Conservation (phyloP, 768 basidiomycete species). For the Trametes maxima region DNA sequence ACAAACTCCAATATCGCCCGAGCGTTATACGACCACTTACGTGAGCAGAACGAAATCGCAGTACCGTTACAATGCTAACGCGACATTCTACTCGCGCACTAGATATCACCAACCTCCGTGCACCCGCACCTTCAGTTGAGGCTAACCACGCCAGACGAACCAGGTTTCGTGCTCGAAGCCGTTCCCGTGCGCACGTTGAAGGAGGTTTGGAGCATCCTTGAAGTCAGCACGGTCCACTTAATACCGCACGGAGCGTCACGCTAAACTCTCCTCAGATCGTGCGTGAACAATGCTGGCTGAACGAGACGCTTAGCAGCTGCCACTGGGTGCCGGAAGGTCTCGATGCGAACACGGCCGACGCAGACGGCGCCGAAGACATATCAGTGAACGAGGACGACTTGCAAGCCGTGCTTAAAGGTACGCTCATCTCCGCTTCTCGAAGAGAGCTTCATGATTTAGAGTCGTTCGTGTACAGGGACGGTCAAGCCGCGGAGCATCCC, state of each 20-base stretch:
- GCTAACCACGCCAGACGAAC: conserved; percentile 69
- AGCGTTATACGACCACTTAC: conserved; percentile 68
- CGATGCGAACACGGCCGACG: conserved; percentile 35
- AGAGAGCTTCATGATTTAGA: not conserved
- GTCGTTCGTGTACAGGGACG: conserved; percentile 43
- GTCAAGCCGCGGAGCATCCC: conserved; percentile 64
- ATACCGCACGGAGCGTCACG: not conserved
- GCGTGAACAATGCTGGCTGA: conserved; percentile 83
- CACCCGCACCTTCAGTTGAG: conserved; percentile 75
- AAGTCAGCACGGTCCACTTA: conserved; percentile 45
- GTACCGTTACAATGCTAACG: not conserved
- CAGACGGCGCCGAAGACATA: conserved; percentile 64
- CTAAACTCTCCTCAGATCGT: conserved; percentile 52
- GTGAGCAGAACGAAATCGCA: conserved; percentile 43
- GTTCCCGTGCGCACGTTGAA: conserved; percentile 72
- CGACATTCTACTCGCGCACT: not conserved
- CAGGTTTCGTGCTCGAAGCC: conserved; percentile 72
- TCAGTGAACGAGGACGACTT: conserved; percentile 49
- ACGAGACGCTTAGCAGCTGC: conserved; percentile 63
- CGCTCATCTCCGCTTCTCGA: conserved; percentile 16
- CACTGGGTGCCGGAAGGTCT: conserved; percentile 63
- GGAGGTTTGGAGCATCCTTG: conserved; percentile 75
- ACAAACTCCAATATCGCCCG: conserved; percentile 46
- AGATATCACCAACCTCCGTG: conserved; percentile 65
- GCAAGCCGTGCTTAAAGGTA: conserved; percentile 66